Evolutionary conservation across 225 moss, liverwort and hornwort species (phyloP), one percentile per base, ranked within the genome.

Genomic region (Physcomitrium patens): DNA sequence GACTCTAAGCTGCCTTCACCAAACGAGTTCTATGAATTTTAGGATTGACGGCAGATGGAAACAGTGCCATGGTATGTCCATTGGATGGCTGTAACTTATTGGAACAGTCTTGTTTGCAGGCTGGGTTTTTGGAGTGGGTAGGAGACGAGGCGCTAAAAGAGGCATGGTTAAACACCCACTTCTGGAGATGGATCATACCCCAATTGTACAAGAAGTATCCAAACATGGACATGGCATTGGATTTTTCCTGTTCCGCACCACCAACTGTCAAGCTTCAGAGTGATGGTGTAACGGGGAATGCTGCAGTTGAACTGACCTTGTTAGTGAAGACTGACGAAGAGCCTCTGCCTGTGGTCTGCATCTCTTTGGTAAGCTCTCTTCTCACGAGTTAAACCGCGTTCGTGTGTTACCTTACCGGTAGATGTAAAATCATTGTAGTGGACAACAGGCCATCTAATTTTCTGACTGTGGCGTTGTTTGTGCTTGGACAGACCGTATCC

Each of bases 141-240:
- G 82, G 93, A 10, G 91, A 96, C 76, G 78, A 80, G 56, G 59
- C 89, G 67, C 88, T 80, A 50, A 86, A 91, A 76, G 85, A 87
- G 79, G 71, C 91, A 28, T 90, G 91, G 81, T 56, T 96, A 45
- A 96, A 96, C 41, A 96, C 95, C 13, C 87, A 85, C 27, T 90
- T 85, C 70, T 96, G 91, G 93, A 81, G 84, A 63, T 93, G 76
- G 63, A 78, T 96, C 18, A 89, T 93, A 28, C 95, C 95, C n/a
- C 91, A 91, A 78, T 80, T 96, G 9, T 96, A 91, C 77, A 93
- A 79, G 72, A 90, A 93, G 63, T 93, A 91, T 77, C 95, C 95
- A 48, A 96, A 93, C 59, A 69, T 84, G 67, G 93, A 91, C 57
- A 96, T 96, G 95, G 78, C 77, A 10, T 69, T 96, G 37, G 84